Percentiles rank a stretch among this genome's conserved stretches.
These are phyloP conservation scores for Harringtonia aguacate DNA, from an alignment of 2,329 filamentous ascomycete genomes.

Conservation along the genomic window DNA sequence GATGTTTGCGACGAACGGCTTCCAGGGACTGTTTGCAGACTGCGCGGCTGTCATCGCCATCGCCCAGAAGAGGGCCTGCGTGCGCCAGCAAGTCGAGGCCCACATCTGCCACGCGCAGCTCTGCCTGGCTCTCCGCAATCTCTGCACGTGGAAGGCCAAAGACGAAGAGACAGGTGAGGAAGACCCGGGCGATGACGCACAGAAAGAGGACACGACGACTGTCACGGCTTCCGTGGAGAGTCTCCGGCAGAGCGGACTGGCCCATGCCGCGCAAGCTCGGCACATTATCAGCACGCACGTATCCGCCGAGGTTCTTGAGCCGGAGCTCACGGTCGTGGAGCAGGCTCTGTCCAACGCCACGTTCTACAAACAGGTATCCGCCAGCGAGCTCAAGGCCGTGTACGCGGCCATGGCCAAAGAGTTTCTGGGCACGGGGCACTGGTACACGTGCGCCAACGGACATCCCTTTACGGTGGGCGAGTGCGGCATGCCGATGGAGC, in stretches of 20 bases:
- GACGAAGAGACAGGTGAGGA: no score
- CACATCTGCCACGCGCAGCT: conserved; percentile 39
- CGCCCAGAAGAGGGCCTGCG: conserved; percentile 23
- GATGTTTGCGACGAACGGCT: background rate
- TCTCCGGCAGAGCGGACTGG: background rate
- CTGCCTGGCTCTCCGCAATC: conserved; percentile 12
- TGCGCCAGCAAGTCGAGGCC: conserved; percentile 36
- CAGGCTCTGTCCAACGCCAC: background rate
- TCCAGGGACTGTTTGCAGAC: conserved; percentile 20
- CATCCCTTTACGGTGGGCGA: conserved; percentile 56
- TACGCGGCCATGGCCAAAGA: conserved; percentile 39
- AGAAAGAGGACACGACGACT: no score
- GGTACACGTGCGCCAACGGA: conserved; percentile 47
- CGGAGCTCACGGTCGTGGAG: background rate
- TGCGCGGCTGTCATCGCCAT: conserved; percentile 28
- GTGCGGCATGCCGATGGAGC: conserved; percentile 56
- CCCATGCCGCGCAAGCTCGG: conserved; percentile 13
- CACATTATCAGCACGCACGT: conserved; percentile 10
- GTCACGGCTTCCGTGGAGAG: no score
- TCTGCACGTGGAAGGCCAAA: background rate
- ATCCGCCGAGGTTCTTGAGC: conserved; percentile 16
- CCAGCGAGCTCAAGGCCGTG: conserved; percentile 39
- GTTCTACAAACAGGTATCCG: conserved; percentile 32
- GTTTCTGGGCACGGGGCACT: conserved; percentile 45
- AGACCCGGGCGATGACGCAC: no score